These are phyloP conservation scores for Schrenkiella parvula DNA, from an alignment of 345 rosid genomes.

Conservation along the genomic window DNA sequence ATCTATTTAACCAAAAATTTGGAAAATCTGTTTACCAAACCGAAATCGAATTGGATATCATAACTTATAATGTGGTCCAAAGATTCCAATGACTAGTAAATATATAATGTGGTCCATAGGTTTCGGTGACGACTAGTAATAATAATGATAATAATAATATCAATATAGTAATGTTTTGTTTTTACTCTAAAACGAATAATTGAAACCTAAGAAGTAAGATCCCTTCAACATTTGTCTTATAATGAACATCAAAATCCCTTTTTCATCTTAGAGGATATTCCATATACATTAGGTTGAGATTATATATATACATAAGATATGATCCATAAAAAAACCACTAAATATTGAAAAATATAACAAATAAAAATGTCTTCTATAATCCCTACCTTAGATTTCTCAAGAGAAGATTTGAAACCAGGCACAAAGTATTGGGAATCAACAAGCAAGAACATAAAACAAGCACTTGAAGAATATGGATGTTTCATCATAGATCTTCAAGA, in stretches of 20 bases:
- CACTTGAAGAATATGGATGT: slow-evolving; percentile 33
- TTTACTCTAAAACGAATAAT: slow-evolving; percentile 13
- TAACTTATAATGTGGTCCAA: not conserved
- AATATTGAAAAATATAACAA: not conserved
- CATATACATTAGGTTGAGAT: not conserved
- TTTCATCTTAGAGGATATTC: slow-evolving; percentile 14
- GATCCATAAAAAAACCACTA: not conserved
- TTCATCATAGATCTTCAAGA: slow-evolving; percentile 35
- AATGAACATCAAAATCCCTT: slow-evolving; percentile 6
- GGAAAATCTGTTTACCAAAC: not conserved
- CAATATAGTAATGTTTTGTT: slow-evolving; percentile 9
- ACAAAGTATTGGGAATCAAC: slow-evolving; percentile 26
- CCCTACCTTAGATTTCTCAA: slow-evolving; percentile 29
- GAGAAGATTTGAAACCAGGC: slow-evolving; percentile 29
- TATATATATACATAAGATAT: not conserved
- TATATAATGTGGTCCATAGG: not conserved
- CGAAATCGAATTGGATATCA: not conserved
- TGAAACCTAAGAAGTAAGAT: slow-evolving; percentile 9
- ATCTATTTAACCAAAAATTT: not conserved
- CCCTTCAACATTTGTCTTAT: slow-evolving; percentile 23
- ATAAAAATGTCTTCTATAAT: slow-evolving; percentile 13
- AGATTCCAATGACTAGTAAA: not conserved
- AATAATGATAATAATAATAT: not conserved
- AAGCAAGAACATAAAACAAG: slow-evolving; percentile 12
- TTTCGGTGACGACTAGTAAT: slow-evolving; percentile 7